These are phyloP conservation scores for Kurtzmaniella quercitrusa DNA, from an alignment of 1,139 yeast species.

Conservation along the genomic window DNA sequence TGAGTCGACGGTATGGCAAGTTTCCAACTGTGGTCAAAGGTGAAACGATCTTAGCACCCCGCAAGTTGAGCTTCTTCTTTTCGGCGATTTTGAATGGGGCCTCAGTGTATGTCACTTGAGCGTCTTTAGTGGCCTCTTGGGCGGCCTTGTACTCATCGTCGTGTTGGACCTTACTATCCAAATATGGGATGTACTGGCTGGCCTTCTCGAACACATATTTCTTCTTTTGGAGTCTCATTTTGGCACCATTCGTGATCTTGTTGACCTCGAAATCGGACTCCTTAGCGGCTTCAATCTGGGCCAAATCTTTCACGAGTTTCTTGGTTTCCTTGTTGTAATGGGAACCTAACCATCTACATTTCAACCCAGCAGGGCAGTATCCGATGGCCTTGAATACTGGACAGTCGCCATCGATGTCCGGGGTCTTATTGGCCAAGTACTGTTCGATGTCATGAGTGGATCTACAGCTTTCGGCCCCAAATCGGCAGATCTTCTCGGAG, in stretches of 20 bases:
- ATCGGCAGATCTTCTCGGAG: conserved; percentile 48
- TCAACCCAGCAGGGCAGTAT: conserved; percentile 85
- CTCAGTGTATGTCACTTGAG: conserved; percentile 53
- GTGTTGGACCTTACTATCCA: conserved; percentile 46
- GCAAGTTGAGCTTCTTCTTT: conserved; percentile 67
- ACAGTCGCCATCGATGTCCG: conserved; percentile 70
- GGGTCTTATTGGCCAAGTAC: conserved; percentile 63
- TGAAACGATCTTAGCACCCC: conserved; percentile 79
- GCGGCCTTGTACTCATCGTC: conserved; percentile 23
- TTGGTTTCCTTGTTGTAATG: conserved; percentile 55
- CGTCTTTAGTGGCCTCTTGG: conserved; percentile 26
- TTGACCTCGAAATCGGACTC: conserved; percentile 58
- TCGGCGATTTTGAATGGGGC: conserved; percentile 77
- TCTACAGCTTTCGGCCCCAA: conserved; percentile 69
- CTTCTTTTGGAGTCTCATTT: conserved; percentile 59
- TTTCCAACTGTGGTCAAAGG: conserved; percentile 98
- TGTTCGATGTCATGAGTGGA: conserved; percentile 68
- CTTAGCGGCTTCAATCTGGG: conserved; percentile 28
- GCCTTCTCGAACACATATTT: conserved; percentile 55
- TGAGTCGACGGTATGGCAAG: conserved; percentile 87
- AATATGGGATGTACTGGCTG: conserved; percentile 48
- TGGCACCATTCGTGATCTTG: conserved; percentile 48
- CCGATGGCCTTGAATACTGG: conserved; percentile 84
- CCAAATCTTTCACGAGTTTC: conserved; percentile 41
- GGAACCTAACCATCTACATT: conserved; percentile 86